Evolutionary conservation across 192 early-diverging fungal genomes (phyloP).

Genomic region (Gaertneriomyces semiglobifer): DNA sequence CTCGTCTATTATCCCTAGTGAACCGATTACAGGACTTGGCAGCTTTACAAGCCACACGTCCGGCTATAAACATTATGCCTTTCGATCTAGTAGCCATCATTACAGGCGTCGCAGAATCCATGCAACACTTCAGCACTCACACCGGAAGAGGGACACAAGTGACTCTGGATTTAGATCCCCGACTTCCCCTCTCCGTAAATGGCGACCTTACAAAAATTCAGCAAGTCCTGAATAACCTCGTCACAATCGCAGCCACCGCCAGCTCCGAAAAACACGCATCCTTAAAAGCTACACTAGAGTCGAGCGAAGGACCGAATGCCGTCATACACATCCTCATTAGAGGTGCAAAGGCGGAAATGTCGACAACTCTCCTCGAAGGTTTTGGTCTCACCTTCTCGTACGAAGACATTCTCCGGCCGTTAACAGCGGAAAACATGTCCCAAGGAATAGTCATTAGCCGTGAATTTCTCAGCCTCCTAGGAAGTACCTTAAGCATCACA

Average conservation of each 20-base stretch:
- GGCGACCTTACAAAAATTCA: slow-evolving; percentile 27
- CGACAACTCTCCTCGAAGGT: slow-evolving; percentile 3
- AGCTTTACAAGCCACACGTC: not conserved
- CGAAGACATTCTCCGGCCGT: slow-evolving; percentile 11
- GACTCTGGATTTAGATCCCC: slow-evolving; percentile 2
- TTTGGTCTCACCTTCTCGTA: slow-evolving; percentile 17
- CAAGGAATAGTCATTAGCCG: slow-evolving; percentile 22
- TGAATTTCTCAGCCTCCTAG: slow-evolving; percentile 13
- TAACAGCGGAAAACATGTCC: slow-evolving; percentile 13
- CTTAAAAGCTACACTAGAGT: slow-evolving; percentile 11
- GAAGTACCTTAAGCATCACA: slow-evolving; percentile 4
- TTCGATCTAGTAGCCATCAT: slow-evolving; percentile 14
- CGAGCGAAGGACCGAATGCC: not conserved
- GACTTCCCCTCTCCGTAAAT: slow-evolving; percentile 11
- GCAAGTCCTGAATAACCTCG: slow-evolving; percentile 21
- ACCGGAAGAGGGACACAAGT: slow-evolving; percentile 11
- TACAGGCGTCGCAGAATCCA: slow-evolving; percentile 12
- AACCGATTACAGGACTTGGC: slow-evolving; percentile 25
- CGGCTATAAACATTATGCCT: slow-evolving; percentile 8
- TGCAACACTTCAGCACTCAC: slow-evolving; percentile 14
- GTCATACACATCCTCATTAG: slow-evolving; percentile 6
- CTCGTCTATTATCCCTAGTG: slow-evolving; percentile 10
- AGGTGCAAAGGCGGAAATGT: slow-evolving; percentile 8
- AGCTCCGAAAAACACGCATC: slow-evolving; percentile 4
- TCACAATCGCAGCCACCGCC: slow-evolving; percentile 11